These are phyloP conservation scores for Blastobotrys parvus DNA, from an alignment of 805 yeast genomes.

Conservation along the genomic window DNA sequence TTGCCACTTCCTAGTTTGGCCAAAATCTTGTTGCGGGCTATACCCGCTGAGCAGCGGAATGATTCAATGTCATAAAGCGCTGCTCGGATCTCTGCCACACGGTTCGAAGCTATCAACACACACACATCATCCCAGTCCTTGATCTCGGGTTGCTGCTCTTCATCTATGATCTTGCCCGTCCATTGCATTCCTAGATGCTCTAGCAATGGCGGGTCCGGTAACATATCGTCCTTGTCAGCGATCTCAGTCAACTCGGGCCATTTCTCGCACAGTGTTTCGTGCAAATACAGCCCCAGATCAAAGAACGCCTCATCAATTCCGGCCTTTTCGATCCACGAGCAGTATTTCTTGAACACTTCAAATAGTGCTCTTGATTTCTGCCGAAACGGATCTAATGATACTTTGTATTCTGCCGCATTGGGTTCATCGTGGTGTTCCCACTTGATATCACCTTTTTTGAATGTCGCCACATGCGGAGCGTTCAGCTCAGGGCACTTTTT, in stretches of 20 bases:
- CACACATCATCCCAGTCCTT: constrained; percentile 78
- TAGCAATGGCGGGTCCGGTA: constrained; percentile 27
- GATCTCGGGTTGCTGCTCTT: constrained; percentile 16
- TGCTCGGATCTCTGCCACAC: constrained; percentile 47
- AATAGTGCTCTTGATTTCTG: constrained; percentile 77
- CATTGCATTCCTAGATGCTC: constrained; percentile 14
- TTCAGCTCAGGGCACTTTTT: constrained; percentile 68
- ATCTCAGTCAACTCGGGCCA: constrained; percentile 39
- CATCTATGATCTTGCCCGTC: constrained; percentile 17
- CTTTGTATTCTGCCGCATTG: constrained; percentile 62
- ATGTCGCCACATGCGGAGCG: constrained; percentile 89
- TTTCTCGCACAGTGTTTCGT: constrained; percentile 32
- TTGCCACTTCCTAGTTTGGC: constrained; percentile 85
- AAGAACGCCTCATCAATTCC: constrained; percentile 91
- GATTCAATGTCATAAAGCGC: constrained; percentile 48
- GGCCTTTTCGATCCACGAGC: constrained; percentile 79
- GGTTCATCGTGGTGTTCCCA: constrained; percentile 64
- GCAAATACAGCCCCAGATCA: constrained; percentile 67
- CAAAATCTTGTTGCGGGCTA: constrained; percentile 64
- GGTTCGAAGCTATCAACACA: constrained; percentile 55
- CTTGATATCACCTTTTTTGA: constrained; percentile 71
- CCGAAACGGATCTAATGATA: constrained; percentile 84
- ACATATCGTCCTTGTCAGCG: constrained; percentile 34
- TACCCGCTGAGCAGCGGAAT: constrained; percentile 86
- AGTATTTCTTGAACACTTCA: constrained; percentile 49